Percentiles rank a stretch among this genome's conserved stretches.
These are phyloP conservation scores for Phytopythium oedochilum DNA, from an alignment of 352 stramenopile genomes.

Conservation along the genomic window DNA sequence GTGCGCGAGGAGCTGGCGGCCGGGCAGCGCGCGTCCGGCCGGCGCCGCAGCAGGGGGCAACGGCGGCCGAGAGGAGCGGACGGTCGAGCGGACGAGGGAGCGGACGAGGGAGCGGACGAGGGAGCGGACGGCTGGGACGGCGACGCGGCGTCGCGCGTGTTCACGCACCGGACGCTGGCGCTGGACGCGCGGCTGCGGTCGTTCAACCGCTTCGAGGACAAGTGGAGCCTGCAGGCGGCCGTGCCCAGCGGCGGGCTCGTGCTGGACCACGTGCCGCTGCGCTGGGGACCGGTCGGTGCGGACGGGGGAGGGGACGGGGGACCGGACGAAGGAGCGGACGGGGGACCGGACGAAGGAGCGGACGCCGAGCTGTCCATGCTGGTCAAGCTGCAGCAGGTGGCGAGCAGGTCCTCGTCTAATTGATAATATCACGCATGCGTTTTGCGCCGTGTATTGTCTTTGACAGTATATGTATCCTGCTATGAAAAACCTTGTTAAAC, in stretches of 20 bases:
- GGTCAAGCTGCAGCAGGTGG: conserved; percentile 36
- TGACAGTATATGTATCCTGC: background rate
- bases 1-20: conserved; percentile 22
- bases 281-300: conserved; percentile 10
- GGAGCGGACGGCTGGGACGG: background rate
- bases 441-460: too few relatives aligned
- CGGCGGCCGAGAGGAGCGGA: background rate
- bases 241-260: conserved; percentile 15
- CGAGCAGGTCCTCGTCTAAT: background rate
- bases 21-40: background rate
- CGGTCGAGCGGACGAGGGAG: background rate
- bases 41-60: background rate
- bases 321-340: background rate
- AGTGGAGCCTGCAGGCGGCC: conserved; percentile 47
- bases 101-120: background rate
- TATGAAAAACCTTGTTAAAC: background rate
- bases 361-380: conserved; percentile 18
- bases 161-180: conserved; percentile 46
- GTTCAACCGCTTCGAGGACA: conserved; percentile 66
- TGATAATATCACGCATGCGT: too few relatives aligned
- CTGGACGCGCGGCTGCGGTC: conserved; percentile 33
- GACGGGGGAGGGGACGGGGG: background rate
- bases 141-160: conserved; percentile 9
- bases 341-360: background rate
- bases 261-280: conserved; percentile 26